Conservation (phyloP, 805 yeast genomes). For the Saturnispora quitensis region DNA sequence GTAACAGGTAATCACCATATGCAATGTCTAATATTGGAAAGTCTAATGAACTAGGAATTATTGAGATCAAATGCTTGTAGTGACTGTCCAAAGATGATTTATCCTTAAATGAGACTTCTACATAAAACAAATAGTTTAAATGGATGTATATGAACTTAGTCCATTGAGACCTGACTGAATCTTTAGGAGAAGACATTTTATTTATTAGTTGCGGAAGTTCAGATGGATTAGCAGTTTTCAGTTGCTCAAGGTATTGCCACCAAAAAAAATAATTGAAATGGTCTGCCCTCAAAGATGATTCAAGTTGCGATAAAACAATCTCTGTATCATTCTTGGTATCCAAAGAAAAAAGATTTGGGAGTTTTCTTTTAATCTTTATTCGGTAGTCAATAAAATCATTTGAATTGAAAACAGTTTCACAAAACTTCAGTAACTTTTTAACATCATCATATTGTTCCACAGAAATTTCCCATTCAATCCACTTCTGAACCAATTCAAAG, state of each 20-base stretch:
- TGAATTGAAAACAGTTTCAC: constrained; percentile 1
- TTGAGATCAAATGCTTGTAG: constrained; percentile 40
- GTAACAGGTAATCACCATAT: constrained; percentile 63
- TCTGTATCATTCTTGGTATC: neutral
- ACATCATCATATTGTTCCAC: neutral
- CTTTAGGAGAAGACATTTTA: constrained; percentile 29
- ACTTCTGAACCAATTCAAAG: neutral
- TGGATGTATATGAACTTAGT: constrained; percentile 35
- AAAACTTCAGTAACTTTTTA: neutral
- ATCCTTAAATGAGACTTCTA: constrained; percentile 26
- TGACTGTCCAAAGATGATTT: constrained; percentile 22
- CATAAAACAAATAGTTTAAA: constrained; percentile 60
- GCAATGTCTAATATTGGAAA: constrained; percentile 68
- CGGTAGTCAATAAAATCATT: neutral
- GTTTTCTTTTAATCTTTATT: neutral
- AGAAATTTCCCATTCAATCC: constrained; percentile 6
- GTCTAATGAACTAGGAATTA: constrained; percentile 50
- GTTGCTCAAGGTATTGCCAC: constrained; percentile 58
- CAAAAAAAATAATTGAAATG: constrained; percentile 66
- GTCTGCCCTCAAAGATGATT: constrained; percentile 17
- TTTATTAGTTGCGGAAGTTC: neutral
- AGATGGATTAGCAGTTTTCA: constrained; percentile 23
- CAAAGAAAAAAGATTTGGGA: neutral
- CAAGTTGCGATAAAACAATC: neutral
- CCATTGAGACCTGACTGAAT: constrained; percentile 37